A percentile compares a stretch with the other conserved stretches of the same genome.
phyloP scores from a whole-genome alignment of 108 stramenopile species.

The Cyclotella atomus region DNA sequence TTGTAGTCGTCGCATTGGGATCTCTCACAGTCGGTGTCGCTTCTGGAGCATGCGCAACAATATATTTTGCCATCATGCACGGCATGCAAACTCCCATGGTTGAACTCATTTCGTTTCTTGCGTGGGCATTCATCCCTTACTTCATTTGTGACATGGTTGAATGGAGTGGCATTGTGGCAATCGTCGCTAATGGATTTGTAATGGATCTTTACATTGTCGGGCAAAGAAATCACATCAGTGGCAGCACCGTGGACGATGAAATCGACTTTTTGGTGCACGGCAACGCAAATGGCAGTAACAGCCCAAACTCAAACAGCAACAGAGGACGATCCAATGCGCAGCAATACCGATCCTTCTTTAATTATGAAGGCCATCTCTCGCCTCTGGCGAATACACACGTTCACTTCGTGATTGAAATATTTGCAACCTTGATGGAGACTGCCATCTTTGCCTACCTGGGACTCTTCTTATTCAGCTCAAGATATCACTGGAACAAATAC shows the following conservation, averaged over 20 bases:
- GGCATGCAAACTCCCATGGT: slow-evolving; percentile 52
- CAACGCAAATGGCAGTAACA: slow-evolving; percentile 14
- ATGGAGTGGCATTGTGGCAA: slow-evolving; percentile 92
- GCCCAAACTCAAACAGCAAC: slow-evolving; percentile 9
- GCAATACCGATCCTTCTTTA: slow-evolving; percentile 37
- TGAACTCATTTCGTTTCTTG: slow-evolving; percentile 60
- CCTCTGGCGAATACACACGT: slow-evolving; percentile 63
- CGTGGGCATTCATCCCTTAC: slow-evolving; percentile 66
- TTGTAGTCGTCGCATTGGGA: slow-evolving; percentile 77
- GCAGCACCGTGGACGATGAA: slow-evolving; percentile 48
- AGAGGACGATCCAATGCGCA: slow-evolving; percentile 18
- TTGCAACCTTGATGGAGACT: slow-evolving; percentile 89
- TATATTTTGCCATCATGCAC: slow-evolving; percentile 62
- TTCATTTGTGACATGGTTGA: slow-evolving; percentile 72
- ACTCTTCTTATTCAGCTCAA: slow-evolving; percentile 81
- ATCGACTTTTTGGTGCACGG: slow-evolving; percentile 55
- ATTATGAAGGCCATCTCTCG: slow-evolving; percentile 70
- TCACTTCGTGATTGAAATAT: slow-evolving; percentile 83
- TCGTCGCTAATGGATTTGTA: slow-evolving; percentile 90
- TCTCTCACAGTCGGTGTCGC: slow-evolving; percentile 58
- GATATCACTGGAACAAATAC: slow-evolving; percentile 79
- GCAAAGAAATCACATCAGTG: slow-evolving; percentile 31
- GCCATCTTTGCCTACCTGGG: slow-evolving; percentile 93
- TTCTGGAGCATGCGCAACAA: slow-evolving; percentile 49
- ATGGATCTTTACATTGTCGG: slow-evolving; percentile 87